Percentiles rank a stretch among this genome's conserved stretches.
Evolutionary conservation across 148 eudicot species (phyloP).

Genomic region (Rhododendron griersonianum): DNA sequence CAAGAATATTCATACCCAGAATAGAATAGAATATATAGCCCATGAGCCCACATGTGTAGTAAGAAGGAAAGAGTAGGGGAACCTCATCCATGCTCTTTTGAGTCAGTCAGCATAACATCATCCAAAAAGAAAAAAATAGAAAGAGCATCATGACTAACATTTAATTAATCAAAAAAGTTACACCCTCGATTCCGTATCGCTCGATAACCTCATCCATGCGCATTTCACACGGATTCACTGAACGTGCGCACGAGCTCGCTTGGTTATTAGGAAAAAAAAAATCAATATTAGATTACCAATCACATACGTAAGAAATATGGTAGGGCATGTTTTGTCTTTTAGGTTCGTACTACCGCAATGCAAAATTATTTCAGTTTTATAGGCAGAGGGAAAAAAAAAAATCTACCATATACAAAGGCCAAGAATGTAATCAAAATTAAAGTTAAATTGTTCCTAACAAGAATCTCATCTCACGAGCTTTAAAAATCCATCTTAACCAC

Average conservation of each 20-base stretch:
- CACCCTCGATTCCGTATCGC: neutral
- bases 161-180: too few relatives aligned
- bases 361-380: neutral
- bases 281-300: too few relatives aligned
- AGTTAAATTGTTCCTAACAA: neutral
- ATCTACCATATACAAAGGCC: neutral
- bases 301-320: neutral
- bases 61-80: neutral
- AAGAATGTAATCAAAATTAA: neutral
- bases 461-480: neutral
- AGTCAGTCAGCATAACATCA: neutral
- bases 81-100: neutral
- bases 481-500: neutral
- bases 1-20: neutral
- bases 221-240: too few relatives aligned
- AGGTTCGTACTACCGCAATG: neutral
- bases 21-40: neutral
- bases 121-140: neutral
- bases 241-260: too few relatives aligned
- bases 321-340: neutral
- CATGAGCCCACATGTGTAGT: neutral
- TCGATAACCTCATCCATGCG: too few relatives aligned
- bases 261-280: too few relatives aligned
- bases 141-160: neutral
- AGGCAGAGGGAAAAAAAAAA: neutral